phyloP scores from a whole-genome alignment of 257 asterid genomes.

The Solanum chiquidenum region DNA sequence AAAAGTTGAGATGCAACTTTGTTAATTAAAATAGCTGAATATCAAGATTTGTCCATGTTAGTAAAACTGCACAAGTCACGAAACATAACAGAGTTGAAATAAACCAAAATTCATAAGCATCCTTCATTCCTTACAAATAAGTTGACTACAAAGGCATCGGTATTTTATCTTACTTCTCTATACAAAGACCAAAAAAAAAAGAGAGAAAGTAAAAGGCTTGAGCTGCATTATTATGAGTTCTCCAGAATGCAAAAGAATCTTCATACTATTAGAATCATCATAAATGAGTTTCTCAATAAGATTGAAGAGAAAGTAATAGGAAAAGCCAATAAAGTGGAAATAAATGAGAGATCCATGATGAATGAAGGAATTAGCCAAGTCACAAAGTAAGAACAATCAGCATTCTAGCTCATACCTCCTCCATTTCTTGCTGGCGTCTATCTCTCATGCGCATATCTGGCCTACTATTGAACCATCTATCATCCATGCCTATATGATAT shows the following conservation, averaged over 20 bases:
- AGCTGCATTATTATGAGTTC: background rate
- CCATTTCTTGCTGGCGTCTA: slow-evolving; percentile 27
- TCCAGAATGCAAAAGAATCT: background rate
- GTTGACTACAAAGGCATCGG: background rate
- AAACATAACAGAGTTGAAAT: background rate
- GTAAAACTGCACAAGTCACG: background rate
- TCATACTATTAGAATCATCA: background rate
- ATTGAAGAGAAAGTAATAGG: background rate
- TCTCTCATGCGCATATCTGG: slow-evolving; percentile 49
- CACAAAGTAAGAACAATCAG: background rate
- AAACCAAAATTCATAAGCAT: background rate
- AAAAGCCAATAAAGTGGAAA: background rate
- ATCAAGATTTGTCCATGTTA: background rate
- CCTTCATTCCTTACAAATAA: background rate
- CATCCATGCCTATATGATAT: slow-evolving; percentile 40
- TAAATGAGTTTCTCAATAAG: background rate
- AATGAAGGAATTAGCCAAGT: background rate
- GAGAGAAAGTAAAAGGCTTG: background rate
- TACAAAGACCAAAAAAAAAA: background rate
- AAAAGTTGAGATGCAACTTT: background rate
- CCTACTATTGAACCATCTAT: slow-evolving; percentile 50
- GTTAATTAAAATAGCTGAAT: background rate
- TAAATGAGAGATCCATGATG: background rate
- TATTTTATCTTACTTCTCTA: background rate
- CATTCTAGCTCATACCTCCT: slow-evolving; percentile 34